These are phyloP conservation scores for Hsuehochloa calcarea DNA, from an alignment of 176 grass and related monocot species.

Conservation along the genomic window DNA sequence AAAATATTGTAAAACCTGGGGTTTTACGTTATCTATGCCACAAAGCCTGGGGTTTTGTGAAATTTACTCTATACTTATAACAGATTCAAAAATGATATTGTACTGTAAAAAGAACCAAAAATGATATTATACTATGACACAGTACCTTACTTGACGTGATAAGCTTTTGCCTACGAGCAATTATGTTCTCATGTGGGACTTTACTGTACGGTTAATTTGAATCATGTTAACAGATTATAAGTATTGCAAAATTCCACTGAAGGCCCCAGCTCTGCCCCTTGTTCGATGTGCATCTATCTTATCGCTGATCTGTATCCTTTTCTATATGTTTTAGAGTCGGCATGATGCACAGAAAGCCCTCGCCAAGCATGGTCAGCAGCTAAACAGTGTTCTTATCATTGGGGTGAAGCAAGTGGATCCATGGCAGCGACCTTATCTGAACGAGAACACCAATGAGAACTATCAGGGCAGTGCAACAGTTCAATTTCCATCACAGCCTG, in stretches of 20 bases:
- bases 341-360: constrained; percentile 83
- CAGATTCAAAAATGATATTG: background rate
- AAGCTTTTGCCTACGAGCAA: background rate
- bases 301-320: constrained; percentile 18
- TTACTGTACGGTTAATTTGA: background rate
- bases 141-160: background rate
- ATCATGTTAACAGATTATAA: background rate
- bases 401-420: constrained; percentile 78
- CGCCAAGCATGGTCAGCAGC: constrained; percentile 59
- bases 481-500: constrained; percentile 43
- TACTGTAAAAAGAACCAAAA: background rate
- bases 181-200: constrained; percentile 1
- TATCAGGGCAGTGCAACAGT: constrained; percentile 28
- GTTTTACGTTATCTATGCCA: too few relatives aligned
- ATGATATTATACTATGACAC: background rate
- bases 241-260: background rate
- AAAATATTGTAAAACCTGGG: too few relatives aligned
- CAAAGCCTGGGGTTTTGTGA: too few relatives aligned
- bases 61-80: background rate
- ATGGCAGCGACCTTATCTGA: constrained; percentile 60
- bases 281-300: background rate
- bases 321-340: constrained; percentile 39
- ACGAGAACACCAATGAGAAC: constrained; percentile 42
- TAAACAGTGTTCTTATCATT: constrained; percentile 85
- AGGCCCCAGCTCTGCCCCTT: background rate